A percentile compares a stretch with the other conserved stretches of the same genome.
These are phyloP conservation scores for Colletotrichum sp. DNA, from an alignment of 2,329 filamentous ascomycete species.

Conservation along the genomic window DNA sequence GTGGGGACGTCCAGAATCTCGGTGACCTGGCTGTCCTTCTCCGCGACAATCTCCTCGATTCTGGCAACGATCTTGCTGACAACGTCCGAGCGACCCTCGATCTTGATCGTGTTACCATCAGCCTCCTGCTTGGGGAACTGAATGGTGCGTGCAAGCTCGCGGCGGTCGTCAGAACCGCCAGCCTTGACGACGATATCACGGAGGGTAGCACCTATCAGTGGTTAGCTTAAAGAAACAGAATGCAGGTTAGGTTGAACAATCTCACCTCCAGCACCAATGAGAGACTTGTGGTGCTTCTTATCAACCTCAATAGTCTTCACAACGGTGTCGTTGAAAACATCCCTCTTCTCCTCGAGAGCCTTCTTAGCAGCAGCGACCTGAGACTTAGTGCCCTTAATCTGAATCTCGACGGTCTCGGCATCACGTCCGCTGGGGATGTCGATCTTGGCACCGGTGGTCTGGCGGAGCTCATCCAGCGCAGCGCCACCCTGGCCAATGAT, in stretches of 20 bases:
- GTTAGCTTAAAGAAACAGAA: slow-evolving; percentile 39
- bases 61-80: slow-evolving; percentile 88
- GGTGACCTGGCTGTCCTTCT: slow-evolving; percentile 83
- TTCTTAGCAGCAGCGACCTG: slow-evolving; percentile 93
- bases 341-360: slow-evolving; percentile 83
- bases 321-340: slow-evolving; percentile 89
- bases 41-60: slow-evolving; percentile 81
- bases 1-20: slow-evolving; percentile 82
- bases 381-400: slow-evolving; percentile 89
- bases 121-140: slow-evolving; percentile 92
- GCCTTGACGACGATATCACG: slow-evolving; percentile 86
- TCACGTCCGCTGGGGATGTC: slow-evolving; percentile 87
- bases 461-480: slow-evolving; percentile 88
- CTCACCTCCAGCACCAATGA: slow-evolving; percentile 90
- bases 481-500: slow-evolving; percentile 90
- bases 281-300: slow-evolving; percentile 86
- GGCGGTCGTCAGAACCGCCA: slow-evolving; percentile 86
- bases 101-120: slow-evolving; percentile 81
- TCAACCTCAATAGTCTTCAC: slow-evolving; percentile 87
- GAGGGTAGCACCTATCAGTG: slow-evolving; percentile 74
- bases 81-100: slow-evolving; percentile 83
- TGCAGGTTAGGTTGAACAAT: slow-evolving; percentile 22
- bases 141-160: slow-evolving; percentile 85
- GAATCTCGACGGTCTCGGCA: slow-evolving; percentile 80
- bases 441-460: slow-evolving; percentile 85